phyloP scores from a whole-genome alignment of 768 basidiomycete genomes.

The Lactarius evosmus region DNA sequence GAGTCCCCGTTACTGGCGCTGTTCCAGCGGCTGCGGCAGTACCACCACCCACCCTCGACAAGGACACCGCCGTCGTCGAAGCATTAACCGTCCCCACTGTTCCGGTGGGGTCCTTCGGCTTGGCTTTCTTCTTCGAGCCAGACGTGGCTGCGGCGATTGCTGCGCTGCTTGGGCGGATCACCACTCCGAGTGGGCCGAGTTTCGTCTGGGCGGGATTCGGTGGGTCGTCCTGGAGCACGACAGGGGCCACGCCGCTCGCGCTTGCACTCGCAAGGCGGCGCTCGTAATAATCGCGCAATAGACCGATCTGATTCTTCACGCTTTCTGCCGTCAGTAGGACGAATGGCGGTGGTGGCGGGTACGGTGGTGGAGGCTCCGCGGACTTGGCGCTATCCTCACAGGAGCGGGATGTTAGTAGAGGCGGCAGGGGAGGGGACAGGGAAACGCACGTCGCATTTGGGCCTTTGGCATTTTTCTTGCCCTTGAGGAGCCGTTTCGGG shows the following conservation, averaged over 20 bases:
- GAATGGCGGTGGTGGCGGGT: slow-evolving; percentile 81
- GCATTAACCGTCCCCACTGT: too few relatives aligned
- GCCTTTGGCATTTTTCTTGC: slow-evolving; percentile 38
- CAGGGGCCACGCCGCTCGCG: slow-evolving; percentile 10
- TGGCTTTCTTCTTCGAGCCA: slow-evolving; percentile 60
- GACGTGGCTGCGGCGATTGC: slow-evolving; percentile 39
- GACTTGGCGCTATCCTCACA: slow-evolving; percentile 50
- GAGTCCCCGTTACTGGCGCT: neutral
- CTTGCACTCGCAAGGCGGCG: slow-evolving; percentile 42
- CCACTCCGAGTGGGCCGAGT: slow-evolving; percentile 77
- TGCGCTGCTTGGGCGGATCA: slow-evolving; percentile 49
- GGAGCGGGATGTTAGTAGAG: neutral
- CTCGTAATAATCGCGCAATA: slow-evolving; percentile 76
- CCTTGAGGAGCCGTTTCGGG: slow-evolving; percentile 74
- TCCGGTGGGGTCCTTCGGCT: slow-evolving; percentile 30
- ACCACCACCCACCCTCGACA: neutral
- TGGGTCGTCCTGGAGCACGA: slow-evolving; percentile 61
- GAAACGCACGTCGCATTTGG: slow-evolving; percentile 48
- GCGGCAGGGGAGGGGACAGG: slow-evolving; percentile 2
- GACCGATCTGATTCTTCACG: slow-evolving; percentile 77
- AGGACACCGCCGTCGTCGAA: neutral
- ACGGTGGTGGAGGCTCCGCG: slow-evolving; percentile 74
- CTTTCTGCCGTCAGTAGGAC: slow-evolving; percentile 62
- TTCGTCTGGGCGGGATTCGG: slow-evolving; percentile 59
- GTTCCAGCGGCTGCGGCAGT: neutral